Evolutionary conservation across 495 filamentous ascomycete species (phyloP), one percentile per base, ranked within the genome.

Genomic region (Hypoxylon intermedium): DNA sequence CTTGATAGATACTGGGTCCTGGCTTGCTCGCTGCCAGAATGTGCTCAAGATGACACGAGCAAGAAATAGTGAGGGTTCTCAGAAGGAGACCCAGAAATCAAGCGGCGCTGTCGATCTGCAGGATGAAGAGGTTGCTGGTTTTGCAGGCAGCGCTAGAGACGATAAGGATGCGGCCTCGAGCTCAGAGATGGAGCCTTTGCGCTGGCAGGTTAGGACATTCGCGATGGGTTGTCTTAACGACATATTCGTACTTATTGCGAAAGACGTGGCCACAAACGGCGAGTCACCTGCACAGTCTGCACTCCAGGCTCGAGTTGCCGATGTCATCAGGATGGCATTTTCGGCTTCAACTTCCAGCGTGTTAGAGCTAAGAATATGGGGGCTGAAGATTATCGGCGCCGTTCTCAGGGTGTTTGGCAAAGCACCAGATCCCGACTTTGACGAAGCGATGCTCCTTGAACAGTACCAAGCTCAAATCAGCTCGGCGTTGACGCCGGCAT

Each of bases 391-490:
- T 42, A 90, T 99, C 45, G 93, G 96, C 61, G 89, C 92, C 59
- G 84, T 98, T 38, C 80, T 98, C 16, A 94, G 89, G 77, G 92
- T 98, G 80, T 99, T 99, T 77, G 94, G 95, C 43, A 93, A 92
- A 65, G 90, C 88, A 6, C 91, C 95, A 1, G 94, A 98, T 74
- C 94, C 95, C 0, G 94, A 98, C 68, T 98, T 98, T 67, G 84
- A 92, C 6, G 94, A 99, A 72, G 94, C 91, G 7, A 91, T 94
- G 69, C 79, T 99, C 9, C 83, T 99, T 0, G 94, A 99, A 67
- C 94, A 98, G 69, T 99, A 98, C 67, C 94, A 99, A 72, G 94
- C 94, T 12, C 94, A 99, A 71, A 97, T 98, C 66, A 91, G 93
- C 63, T 97, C 94, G 1, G 94, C 94, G 0, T 82, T 99, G 33